Conservation (phyloP, 2,329 filamentous ascomycete species). For the Xylaria multiplex region DNA sequence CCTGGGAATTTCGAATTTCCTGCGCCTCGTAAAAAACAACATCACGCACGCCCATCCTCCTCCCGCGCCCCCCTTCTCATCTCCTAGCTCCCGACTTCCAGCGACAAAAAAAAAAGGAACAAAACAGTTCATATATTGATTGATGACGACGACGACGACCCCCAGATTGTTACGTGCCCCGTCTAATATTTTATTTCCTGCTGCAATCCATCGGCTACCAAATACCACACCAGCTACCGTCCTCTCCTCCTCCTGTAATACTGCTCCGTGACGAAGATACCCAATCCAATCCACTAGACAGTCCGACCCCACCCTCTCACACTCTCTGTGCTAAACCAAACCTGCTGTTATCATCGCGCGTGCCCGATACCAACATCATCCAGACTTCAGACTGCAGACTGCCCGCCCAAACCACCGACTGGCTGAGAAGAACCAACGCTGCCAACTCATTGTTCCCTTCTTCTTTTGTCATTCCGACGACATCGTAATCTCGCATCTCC, state of each 20-base stretch:
- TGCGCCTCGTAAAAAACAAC: constrained; percentile 21
- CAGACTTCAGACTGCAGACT: neutral
- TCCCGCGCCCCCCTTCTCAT: neutral
- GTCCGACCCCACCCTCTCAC: constrained; percentile 24
- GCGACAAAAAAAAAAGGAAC: neutral
- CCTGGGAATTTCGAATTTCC: constrained; percentile 16
- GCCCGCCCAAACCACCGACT: constrained; percentile 16
- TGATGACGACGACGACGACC: constrained; percentile 19
- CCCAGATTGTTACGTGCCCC: constrained; percentile 8
- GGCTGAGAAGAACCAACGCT: constrained; percentile 4
- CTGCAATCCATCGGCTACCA: neutral
- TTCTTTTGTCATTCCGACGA: neutral
- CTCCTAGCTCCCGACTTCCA: constrained; percentile 8
- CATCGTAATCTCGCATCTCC: neutral
- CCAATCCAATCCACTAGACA: constrained; percentile 24
- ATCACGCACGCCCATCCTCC: constrained; percentile 13
- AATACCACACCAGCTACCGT: neutral
- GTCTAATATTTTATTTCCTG: neutral
- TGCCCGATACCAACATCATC: constrained; percentile 23
- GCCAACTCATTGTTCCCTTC: neutral
- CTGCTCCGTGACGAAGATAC: constrained; percentile 28
- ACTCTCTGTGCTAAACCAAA: constrained; percentile 2
- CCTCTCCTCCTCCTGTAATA: neutral
- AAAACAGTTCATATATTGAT: constrained; percentile 9
- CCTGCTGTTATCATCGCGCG: constrained; percentile 26